A percentile compares a stretch with the other conserved stretches of the same genome.
Conservation (phyloP, 805 yeast species). For the Tetrapisispora pingtungensis region DNA sequence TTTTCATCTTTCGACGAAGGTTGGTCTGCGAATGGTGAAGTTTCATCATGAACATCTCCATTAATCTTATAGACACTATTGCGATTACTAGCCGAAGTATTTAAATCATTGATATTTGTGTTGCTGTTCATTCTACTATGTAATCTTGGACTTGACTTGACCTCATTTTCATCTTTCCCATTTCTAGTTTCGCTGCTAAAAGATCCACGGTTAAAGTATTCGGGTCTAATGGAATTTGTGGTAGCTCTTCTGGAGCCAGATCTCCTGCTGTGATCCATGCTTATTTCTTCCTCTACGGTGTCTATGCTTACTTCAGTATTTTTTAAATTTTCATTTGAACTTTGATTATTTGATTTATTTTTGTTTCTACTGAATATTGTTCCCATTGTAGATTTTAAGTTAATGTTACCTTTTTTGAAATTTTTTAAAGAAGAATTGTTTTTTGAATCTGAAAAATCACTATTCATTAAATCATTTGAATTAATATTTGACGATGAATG, state of each 20-base stretch:
- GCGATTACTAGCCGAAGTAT: neutral
- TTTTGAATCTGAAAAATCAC: slow-evolving; percentile 23
- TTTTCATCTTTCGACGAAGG: neutral
- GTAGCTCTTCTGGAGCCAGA: slow-evolving; percentile 2
- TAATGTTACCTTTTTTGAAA: slow-evolving; percentile 28
- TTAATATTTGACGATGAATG: slow-evolving; percentile 23
- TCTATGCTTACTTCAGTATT: neutral
- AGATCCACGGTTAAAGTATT: neutral
- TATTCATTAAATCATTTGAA: slow-evolving; percentile 26
- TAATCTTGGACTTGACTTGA: neutral
- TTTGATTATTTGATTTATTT: slow-evolving; percentile 22
- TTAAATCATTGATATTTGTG: neutral
- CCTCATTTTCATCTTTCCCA: neutral
- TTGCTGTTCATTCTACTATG: neutral
- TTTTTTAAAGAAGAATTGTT: slow-evolving; percentile 23
- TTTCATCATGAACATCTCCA: neutral
- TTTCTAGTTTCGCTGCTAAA: neutral
- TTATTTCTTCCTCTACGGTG: slow-evolving; percentile 1
- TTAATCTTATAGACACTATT: neutral
- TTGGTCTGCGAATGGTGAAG: neutral
- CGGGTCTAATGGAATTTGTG: slow-evolving; percentile 3
- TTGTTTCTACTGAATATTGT: slow-evolving; percentile 63
- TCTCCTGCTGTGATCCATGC: neutral
- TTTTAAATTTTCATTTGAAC: slow-evolving; percentile 11
- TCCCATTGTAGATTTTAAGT: slow-evolving; percentile 61